phyloP scores from a whole-genome alignment of 2,329 filamentous ascomycete genomes.

The Fusarium oligoseptatum region DNA sequence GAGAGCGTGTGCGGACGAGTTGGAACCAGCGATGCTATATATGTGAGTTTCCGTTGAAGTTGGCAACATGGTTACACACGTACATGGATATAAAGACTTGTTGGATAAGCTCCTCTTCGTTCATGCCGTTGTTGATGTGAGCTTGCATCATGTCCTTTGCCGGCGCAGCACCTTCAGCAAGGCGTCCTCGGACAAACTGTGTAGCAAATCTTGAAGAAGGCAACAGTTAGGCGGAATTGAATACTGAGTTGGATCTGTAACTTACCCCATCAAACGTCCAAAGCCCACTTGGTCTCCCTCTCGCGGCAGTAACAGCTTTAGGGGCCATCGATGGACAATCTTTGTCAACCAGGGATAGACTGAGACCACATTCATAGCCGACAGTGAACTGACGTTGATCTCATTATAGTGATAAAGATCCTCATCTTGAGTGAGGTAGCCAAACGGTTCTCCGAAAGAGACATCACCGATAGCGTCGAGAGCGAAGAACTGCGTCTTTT shows the following conservation, averaged over 20 bases:
- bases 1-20: conserved; percentile 69
- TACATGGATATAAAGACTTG: conserved; percentile 58
- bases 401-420: conserved; percentile 62
- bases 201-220: conserved; percentile 27
- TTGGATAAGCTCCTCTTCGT: conserved; percentile 52
- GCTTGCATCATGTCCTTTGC: conserved; percentile 56
- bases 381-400: conserved; percentile 58
- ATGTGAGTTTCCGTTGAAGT: conserved; percentile 22
- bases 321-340: conserved; percentile 54
- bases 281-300: conserved; percentile 56
- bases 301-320: conserved; percentile 51
- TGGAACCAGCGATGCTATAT: conserved; percentile 68
- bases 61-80: neutral
- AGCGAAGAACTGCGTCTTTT: conserved; percentile 65
- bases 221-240: neutral
- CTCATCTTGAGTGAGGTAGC: conserved; percentile 62
- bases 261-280: conserved; percentile 56
- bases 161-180: conserved; percentile 30
- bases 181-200: conserved; percentile 37
- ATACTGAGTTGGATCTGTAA: accelerated
- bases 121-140: conserved; percentile 55
- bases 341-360: conserved; percentile 54
- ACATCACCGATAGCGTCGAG: conserved; percentile 67
- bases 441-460: conserved; percentile 65
- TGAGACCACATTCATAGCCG: conserved; percentile 54